phyloP scores from a whole-genome alignment of 352 stramenopile species.

The Globisporangium spinosum region DNA sequence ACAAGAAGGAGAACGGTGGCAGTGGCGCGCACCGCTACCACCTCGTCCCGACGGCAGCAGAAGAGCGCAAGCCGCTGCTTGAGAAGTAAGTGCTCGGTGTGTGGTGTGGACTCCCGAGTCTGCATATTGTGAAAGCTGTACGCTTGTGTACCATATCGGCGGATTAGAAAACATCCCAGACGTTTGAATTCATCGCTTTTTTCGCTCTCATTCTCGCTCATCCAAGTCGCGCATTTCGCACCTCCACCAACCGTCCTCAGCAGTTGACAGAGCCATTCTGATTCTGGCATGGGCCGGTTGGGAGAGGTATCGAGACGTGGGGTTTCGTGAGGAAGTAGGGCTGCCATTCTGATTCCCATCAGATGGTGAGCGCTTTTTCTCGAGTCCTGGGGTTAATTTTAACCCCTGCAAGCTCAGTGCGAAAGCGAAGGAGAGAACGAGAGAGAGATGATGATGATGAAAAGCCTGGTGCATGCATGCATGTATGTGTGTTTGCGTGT shows the following conservation, averaged over 20 bases:
- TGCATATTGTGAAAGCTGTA: slow-evolving; percentile 1
- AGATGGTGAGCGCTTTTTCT: slow-evolving; percentile 1
- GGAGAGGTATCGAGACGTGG: slow-evolving; percentile 1
- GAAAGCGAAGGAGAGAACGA: background rate
- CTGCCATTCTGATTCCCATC: slow-evolving; percentile 3
- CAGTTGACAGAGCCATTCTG: background rate
- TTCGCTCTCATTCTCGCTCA: slow-evolving; percentile 2
- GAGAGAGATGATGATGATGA: background rate
- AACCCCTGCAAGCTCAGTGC: background rate
- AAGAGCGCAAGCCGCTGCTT: slow-evolving; percentile 66
- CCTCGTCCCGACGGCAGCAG: slow-evolving; percentile 33
- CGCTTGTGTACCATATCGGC: background rate
- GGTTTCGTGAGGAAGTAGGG: background rate
- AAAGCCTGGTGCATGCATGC: background rate
- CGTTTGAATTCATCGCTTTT: slow-evolving; percentile 11
- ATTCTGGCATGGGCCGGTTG: background rate
- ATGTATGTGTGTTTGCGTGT: background rate
- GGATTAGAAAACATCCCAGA: slow-evolving; percentile 1
- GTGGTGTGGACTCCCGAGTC: slow-evolving; percentile 3
- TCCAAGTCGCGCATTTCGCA: background rate
- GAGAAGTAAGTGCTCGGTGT: slow-evolving; percentile 31
- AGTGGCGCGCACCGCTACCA: slow-evolving; percentile 37
- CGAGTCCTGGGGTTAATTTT: background rate
- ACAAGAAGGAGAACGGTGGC: slow-evolving; percentile 36
- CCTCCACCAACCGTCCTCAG: background rate